phyloP scores from a whole-genome alignment of 2,329 filamentous ascomycete species.

The Sporothrix schenckii region DNA sequence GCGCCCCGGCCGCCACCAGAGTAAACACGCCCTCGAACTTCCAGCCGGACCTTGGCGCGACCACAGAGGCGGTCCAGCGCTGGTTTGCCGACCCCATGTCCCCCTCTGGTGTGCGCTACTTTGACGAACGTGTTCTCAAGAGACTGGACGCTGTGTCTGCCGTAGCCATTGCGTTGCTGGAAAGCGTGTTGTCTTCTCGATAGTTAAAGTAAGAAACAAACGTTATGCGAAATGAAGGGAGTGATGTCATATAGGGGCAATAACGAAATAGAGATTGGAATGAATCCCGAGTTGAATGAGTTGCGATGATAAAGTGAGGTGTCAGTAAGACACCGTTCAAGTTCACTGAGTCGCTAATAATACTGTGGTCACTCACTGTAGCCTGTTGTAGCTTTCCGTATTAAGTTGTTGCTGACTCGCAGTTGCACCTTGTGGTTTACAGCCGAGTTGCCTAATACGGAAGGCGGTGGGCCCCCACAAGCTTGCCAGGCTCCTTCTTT shows the following conservation, averaged over 20 bases:
- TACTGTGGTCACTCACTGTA: neutral
- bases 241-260: neutral
- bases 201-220: neutral
- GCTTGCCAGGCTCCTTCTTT: neutral
- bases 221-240: neutral
- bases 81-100: conserved; percentile 50
- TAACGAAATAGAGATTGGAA: neutral
- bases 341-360: neutral
- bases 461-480: conserved; percentile 16
- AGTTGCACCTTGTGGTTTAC: neutral
- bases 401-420: neutral
- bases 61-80: conserved; percentile 47
- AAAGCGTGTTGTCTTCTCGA: conserved; percentile 27
- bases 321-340: neutral
- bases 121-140: conserved; percentile 53
- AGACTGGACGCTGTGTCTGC: conserved; percentile 53
- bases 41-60: neutral
- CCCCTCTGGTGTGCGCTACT: conserved; percentile 51
- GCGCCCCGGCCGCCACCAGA: neutral
- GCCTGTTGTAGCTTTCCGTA: neutral
- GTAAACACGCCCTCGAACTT: neutral
- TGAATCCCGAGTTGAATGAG: neutral
- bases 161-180: conserved; percentile 51
- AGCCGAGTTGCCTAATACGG: conserved; percentile 9
- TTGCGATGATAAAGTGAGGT: neutral